Percentiles rank a stretch among this genome's conserved stretches.
phyloP scores from a whole-genome alignment of 1,284 basidiomycete genomes.

The Leccinum subrobustum region DNA sequence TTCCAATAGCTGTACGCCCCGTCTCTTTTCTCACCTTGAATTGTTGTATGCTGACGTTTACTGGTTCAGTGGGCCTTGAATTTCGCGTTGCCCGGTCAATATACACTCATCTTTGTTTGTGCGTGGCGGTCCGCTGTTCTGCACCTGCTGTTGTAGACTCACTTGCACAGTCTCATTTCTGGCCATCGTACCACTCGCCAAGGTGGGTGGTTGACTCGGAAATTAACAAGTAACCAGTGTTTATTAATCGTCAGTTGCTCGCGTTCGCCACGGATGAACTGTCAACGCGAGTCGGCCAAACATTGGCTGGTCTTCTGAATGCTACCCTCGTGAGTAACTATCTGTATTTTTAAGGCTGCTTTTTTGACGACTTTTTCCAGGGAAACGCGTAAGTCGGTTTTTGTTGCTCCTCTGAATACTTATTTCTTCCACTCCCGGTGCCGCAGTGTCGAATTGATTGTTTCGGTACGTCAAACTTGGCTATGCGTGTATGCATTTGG shows the following conservation, averaged over 20 bases:
- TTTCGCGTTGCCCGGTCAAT: slow-evolving; percentile 51
- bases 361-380: slow-evolving; percentile 36
- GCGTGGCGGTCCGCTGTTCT: slow-evolving; percentile 28
- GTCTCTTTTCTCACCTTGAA: background rate
- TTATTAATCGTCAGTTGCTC: slow-evolving; percentile 52
- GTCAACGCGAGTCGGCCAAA: slow-evolving; percentile 81
- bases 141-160: slow-evolving; percentile 5
- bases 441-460: slow-evolving; percentile 74
- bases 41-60: slow-evolving; percentile 2
- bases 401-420: background rate
- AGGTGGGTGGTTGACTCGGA: slow-evolving; percentile 39
- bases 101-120: slow-evolving; percentile 75
- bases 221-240: background rate
- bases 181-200: slow-evolving; percentile 74
- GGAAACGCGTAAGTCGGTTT: slow-evolving; percentile 69
- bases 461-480: slow-evolving; percentile 48
- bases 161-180: slow-evolving; percentile 59
- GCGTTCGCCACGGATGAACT: slow-evolving; percentile 89
- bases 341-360: background rate
- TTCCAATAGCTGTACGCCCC: slow-evolving; percentile 63
- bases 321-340: slow-evolving; percentile 68
- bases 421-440: background rate
- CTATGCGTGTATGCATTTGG: slow-evolving; percentile 6
- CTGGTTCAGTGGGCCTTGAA: slow-evolving; percentile 70
- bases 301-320: slow-evolving; percentile 82